Evolutionary conservation across 306 rosid species (phyloP), one percentile per base, ranked within the genome.

Genomic region (Vigna nakashimae): DNA sequence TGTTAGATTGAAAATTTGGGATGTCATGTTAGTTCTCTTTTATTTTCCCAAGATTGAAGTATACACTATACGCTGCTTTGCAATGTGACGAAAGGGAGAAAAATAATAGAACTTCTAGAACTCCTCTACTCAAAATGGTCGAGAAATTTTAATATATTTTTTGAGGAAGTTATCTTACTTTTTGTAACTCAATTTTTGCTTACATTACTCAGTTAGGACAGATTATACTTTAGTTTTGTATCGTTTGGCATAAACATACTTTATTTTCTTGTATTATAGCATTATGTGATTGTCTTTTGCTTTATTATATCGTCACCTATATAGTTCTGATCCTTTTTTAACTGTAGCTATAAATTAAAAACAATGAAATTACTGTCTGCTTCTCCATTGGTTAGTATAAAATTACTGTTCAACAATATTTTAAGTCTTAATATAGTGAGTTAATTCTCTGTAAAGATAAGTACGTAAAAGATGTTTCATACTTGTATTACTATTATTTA

Each of bases 1-100:
- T 79, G 50, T 40, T 63, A 36, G 32, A 55, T 78, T 70, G 20
- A 34, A 28, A 34, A 62, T 62, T 34, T 16, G 24, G 40, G 2
- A 53, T 74, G 45, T 66, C 57, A 60, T 85, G 69, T 43, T 69
- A 38, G 73, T 65, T n/a, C 15, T 69, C 51, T 60, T n/a, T 28
- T 15, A 51, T 10, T 30, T 68, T 42, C 67, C 65, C 7, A 1
- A 8, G 56, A 53, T 66, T n/a, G 13, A 52, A 77, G 55, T 42
- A 65, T 76, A 56, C 63, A 20, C n/a, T 12, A 8, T 26, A 57
- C 36, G 11, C 3, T 12, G 11, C 13, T 24, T 55, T 55, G 15
- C 59, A 53, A 17, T 9, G 0, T 4, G 6, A 18, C 28, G 16
- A 10, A 57, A 57, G 28, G 36, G 15, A 12, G 12, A 5, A 57